These are phyloP conservation scores for Plicaturopsis crispa DNA, from an alignment of 768 basidiomycete genomes.

Conservation along the genomic window DNA sequence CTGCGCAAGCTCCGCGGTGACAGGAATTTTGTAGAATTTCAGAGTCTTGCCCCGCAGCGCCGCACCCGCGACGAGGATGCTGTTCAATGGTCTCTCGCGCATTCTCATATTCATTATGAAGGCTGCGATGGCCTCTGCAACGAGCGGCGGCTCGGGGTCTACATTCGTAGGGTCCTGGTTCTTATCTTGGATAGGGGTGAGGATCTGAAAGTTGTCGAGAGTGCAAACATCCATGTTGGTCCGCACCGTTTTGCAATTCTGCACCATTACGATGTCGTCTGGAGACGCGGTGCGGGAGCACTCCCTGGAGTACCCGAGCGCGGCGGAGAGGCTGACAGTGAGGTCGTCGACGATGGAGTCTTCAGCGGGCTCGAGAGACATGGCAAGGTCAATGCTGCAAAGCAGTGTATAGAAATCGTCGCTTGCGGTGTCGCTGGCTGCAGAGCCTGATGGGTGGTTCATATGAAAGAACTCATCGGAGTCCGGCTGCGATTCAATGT, in stretches of 20 bases:
- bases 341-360: constrained; percentile 10
- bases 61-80: constrained; percentile 13
- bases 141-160: constrained; percentile 11
- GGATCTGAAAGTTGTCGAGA: constrained; percentile 4
- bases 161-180: constrained; percentile 2
- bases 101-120: constrained; percentile 8
- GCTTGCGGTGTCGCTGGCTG: constrained; percentile 3
- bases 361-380: constrained; percentile 4
- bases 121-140: constrained; percentile 10
- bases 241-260: constrained; percentile 6
- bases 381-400: constrained; percentile 9
- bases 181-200: constrained; percentile 14
- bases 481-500: constrained; percentile 27
- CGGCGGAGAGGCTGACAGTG: constrained; percentile 7
- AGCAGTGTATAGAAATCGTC: constrained; percentile 5
- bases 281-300: constrained; percentile 1
- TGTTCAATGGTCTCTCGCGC: not conserved
- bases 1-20: constrained; percentile 11
- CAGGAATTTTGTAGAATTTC: constrained; percentile 16
- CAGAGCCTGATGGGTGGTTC: constrained; percentile 1
- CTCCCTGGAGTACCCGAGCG: constrained; percentile 8
- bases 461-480: constrained; percentile 7
- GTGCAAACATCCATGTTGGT: constrained; percentile 11
- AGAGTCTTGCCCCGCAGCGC: constrained; percentile 14
- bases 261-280: constrained; percentile 8